phyloP scores from a whole-genome alignment of 2,329 filamentous ascomycete species.

The Basipetospora sp. region DNA sequence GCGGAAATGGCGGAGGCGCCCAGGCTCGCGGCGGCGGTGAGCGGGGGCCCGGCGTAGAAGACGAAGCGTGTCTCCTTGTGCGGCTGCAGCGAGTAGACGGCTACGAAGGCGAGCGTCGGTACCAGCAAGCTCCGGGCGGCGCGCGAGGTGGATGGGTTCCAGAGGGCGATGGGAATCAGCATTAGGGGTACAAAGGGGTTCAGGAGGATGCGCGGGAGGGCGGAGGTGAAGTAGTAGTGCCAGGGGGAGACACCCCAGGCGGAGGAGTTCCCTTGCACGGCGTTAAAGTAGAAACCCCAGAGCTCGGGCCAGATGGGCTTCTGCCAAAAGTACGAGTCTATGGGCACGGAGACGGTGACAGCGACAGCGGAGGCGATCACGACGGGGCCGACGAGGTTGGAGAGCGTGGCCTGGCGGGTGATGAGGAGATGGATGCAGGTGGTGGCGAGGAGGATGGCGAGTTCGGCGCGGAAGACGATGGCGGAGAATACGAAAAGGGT shows the following conservation, averaged over 20 bases:
- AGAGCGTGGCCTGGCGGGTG: slow-evolving; percentile 34
- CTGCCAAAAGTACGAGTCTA: slow-evolving; percentile 95
- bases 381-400: slow-evolving; percentile 52
- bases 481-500: slow-evolving; percentile 66
- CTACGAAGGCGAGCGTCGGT: slow-evolving; percentile 58
- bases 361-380: slow-evolving; percentile 49
- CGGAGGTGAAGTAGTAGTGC: slow-evolving; percentile 72
- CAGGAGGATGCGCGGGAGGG: slow-evolving; percentile 67
- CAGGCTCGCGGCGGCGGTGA: slow-evolving; percentile 64
- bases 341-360: slow-evolving; percentile 51
- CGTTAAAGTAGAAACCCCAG: slow-evolving; percentile 81
- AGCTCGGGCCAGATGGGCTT: slow-evolving; percentile 78
- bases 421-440: slow-evolving; percentile 51
- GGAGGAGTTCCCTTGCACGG: slow-evolving; percentile 64
- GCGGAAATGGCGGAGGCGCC: slow-evolving; percentile 57
- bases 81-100: slow-evolving; percentile 71
- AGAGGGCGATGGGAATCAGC: slow-evolving; percentile 40
- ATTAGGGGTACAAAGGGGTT: slow-evolving; percentile 54
- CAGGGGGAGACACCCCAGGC: slow-evolving; percentile 79
- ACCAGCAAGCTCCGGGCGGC: slow-evolving; percentile 37
- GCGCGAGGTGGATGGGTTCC: slow-evolving; percentile 28
- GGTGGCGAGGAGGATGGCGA: slow-evolving; percentile 64
- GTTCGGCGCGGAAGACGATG: slow-evolving; percentile 75
- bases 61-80: slow-evolving; percentile 97
- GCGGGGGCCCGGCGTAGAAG: slow-evolving; percentile 67